These are phyloP conservation scores for rapeseed (Brassica napus) DNA, from an alignment of 345 rosid genomes.

Conservation along the genomic window Da-Ae NC_063452.1:53453501-53454000, in stretches of 20 bases:
- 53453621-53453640: conserved; percentile 17
- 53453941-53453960: conserved; percentile 32
- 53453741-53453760: conserved; percentile 13
- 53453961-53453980: conserved; percentile 29
- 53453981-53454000: conserved; percentile 38
- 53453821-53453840: conserved; percentile 4
- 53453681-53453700: neutral
- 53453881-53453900: conserved; percentile 40
- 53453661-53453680: neutral
- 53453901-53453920: conserved; percentile 31
- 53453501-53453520: conserved; percentile 12
- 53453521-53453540: conserved; percentile 34
- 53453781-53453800: conserved; percentile 23
- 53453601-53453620: conserved; percentile 16
- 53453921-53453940: conserved; percentile 22
- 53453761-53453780: neutral
- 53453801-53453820: conserved; percentile 23
- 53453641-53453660: conserved; percentile 6
- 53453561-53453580: conserved; percentile 7
- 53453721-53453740: neutral
- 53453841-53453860: conserved; percentile 30
- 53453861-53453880: conserved; percentile 91
- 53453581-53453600: conserved; percentile 23
- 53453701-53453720: neutral
- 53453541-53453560: conserved; percentile 25